phyloP scores from a whole-genome alignment of 306 rosid genomes.

The Cucumis cinereus region DNA sequence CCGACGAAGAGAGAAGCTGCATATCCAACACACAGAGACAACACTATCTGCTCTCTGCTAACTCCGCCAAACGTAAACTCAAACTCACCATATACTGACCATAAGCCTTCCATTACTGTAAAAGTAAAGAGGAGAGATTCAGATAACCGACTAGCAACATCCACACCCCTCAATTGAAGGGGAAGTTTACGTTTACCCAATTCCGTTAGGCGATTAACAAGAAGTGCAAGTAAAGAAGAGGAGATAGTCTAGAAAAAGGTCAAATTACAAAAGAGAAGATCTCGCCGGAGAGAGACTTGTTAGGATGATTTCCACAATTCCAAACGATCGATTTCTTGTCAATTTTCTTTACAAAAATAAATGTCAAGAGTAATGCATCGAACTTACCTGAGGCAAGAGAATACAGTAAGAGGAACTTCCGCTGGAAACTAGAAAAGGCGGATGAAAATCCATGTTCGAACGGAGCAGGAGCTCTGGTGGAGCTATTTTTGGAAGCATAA shows the following conservation, averaged over 20 bases:
- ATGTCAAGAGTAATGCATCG: neutral
- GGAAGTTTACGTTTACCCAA: neutral
- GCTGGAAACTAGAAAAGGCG: slow-evolving; percentile 56
- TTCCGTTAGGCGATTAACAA: neutral
- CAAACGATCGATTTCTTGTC: neutral
- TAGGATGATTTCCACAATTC: neutral
- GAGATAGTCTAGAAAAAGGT: neutral
- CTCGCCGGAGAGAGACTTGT: neutral
- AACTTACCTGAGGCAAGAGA: slow-evolving; percentile 68
- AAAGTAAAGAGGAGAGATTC: slow-evolving; percentile 8
- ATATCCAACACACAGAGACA: slow-evolving; percentile 52
- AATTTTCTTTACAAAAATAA: neutral
- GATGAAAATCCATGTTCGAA: slow-evolving; percentile 68
- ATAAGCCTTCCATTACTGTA: slow-evolving; percentile 70
- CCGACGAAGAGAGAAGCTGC: slow-evolving; percentile 56
- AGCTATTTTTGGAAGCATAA: slow-evolving; percentile 24
- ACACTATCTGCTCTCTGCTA: slow-evolving; percentile 44
- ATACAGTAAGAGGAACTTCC: slow-evolving; percentile 50
- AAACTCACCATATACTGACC: slow-evolving; percentile 68
- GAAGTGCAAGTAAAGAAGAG: neutral
- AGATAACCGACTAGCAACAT: slow-evolving; percentile 15
- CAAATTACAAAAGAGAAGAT: neutral
- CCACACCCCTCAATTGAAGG: neutral
- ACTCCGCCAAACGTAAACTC: slow-evolving; percentile 56
- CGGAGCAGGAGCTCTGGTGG: slow-evolving; percentile 30